Conservation (phyloP, 148 eudicot genomes). For the Camellia granthamiana region DNA sequence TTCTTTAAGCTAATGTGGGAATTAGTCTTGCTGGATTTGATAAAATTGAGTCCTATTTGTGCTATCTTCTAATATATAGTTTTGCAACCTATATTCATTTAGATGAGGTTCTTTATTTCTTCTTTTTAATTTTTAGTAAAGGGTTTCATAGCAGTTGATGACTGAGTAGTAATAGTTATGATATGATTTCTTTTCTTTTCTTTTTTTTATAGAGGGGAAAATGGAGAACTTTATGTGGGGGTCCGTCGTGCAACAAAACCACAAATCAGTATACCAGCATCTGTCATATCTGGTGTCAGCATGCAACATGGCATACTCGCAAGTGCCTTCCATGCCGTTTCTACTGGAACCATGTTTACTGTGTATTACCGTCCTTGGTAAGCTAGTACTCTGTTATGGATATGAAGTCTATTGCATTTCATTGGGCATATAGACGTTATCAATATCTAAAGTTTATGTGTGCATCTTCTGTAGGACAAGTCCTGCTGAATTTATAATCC, state of each 20-base stretch:
- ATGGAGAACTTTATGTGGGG: slow-evolving; percentile 23
- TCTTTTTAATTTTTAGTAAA: background rate
- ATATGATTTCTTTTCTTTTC: background rate
- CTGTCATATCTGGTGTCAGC: slow-evolving; percentile 14
- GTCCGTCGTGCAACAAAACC: slow-evolving; percentile 12
- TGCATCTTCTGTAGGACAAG: slow-evolving; percentile 17
- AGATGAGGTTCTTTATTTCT: background rate
- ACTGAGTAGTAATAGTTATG: no score
- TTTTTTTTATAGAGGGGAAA: slow-evolving; percentile 18
- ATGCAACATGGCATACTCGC: slow-evolving; percentile 27
- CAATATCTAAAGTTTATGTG: background rate
- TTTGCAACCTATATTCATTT: background rate
- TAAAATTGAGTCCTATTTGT: background rate
- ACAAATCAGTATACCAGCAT: slow-evolving; percentile 3
- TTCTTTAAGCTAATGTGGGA: slow-evolving; percentile 1
- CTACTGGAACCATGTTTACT: slow-evolving; percentile 18
- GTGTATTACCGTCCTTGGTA: slow-evolving; percentile 27
- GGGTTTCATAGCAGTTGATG: no score
- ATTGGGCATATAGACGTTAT: background rate
- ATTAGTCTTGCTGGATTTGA: background rate
- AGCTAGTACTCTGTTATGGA: background rate
- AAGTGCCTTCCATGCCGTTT: slow-evolving; percentile 19
- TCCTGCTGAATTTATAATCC: slow-evolving; percentile 15
- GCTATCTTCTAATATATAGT: background rate
- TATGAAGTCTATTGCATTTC: background rate